Evolutionary conservation across 192 early-diverging fungal genomes (phyloP).

Genomic region (Phycomyces nitens): DNA sequence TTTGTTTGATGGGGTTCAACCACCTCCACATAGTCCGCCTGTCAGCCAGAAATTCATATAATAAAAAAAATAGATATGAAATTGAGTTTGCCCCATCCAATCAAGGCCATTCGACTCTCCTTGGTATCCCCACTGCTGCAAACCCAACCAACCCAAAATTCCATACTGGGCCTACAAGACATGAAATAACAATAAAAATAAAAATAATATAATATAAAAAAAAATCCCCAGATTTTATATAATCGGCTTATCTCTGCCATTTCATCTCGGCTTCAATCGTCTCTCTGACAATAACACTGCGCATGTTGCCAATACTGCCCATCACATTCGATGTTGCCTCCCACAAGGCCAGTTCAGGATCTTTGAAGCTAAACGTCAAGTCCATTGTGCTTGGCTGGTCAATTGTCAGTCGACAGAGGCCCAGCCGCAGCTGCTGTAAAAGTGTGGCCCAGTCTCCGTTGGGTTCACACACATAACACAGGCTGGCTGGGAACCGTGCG

Average conservation of each 20-base stretch:
- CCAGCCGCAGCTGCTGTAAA: neutral
- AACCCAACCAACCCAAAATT: no score
- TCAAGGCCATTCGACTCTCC: neutral
- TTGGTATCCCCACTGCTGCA: conserved; percentile 7
- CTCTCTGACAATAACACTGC: neutral
- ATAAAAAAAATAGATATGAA: no score
- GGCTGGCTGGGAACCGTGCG: neutral
- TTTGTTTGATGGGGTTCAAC: no score
- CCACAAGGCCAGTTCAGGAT: neutral
- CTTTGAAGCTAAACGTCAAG: neutral
- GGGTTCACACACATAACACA: neutral
- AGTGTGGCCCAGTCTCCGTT: neutral
- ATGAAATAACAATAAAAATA: conserved; percentile 3
- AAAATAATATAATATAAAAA: conserved; percentile 11
- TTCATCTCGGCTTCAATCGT: no score
- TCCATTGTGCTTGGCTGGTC: neutral
- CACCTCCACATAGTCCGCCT: no score
- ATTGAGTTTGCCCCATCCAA: no score
- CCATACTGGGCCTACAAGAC: neutral
- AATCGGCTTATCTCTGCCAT: no score
- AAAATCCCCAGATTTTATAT: conserved; percentile 10
- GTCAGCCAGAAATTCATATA: no score
- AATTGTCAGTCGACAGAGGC: neutral
- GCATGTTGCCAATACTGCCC: neutral
- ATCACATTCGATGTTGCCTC: neutral